phyloP scores from a whole-genome alignment of 495 filamentous ascomycete genomes.

The Tetracladium marchalianum region DNA sequence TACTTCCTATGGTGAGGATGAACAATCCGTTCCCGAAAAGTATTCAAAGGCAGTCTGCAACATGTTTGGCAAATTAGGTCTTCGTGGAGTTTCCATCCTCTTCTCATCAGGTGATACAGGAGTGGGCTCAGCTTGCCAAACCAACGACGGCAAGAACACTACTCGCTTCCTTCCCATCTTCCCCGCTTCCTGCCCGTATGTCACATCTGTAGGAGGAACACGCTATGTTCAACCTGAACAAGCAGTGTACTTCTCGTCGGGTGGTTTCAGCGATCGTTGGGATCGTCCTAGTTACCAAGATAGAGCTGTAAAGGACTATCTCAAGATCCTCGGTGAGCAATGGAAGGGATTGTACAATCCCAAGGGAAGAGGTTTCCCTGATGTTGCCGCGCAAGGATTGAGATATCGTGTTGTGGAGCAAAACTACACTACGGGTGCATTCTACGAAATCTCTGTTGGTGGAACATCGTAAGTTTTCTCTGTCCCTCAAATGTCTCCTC shows the following conservation, averaged over 20 bases:
- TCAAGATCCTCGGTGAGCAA: slow-evolving; percentile 33
- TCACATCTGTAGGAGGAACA: slow-evolving; percentile 67
- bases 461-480: slow-evolving; percentile 1
- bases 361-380: slow-evolving; percentile 61
- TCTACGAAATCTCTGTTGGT: slow-evolving; percentile 1
- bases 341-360: slow-evolving; percentile 42
- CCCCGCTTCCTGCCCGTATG: slow-evolving; percentile 72
- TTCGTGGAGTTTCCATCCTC: slow-evolving; percentile 61
- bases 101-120: slow-evolving; percentile 70
- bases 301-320: slow-evolving; percentile 41
- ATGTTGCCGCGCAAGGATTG: slow-evolving; percentile 54
- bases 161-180: slow-evolving; percentile 58
- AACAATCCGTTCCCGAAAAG: slow-evolving; percentile 48
- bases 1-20: slow-evolving; percentile 65
- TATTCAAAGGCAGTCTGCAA: slow-evolving; percentile 61
- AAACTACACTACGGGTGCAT: not conserved
- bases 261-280: slow-evolving; percentile 68
- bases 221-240: slow-evolving; percentile 43
- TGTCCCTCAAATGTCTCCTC: not conserved
- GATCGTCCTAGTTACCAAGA: slow-evolving; percentile 55
- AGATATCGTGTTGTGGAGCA: not conserved
- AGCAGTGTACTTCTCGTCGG: slow-evolving; percentile 49
- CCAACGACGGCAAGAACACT: slow-evolving; percentile 54
- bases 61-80: slow-evolving; percentile 61
- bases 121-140: slow-evolving; percentile 48